A percentile compares a stretch with the other conserved stretches of the same genome.
These are phyloP conservation scores for Phalaenopsis aphrodite DNA, from an alignment of 106 monocot genomes.

Conservation along the genomic window DNA sequence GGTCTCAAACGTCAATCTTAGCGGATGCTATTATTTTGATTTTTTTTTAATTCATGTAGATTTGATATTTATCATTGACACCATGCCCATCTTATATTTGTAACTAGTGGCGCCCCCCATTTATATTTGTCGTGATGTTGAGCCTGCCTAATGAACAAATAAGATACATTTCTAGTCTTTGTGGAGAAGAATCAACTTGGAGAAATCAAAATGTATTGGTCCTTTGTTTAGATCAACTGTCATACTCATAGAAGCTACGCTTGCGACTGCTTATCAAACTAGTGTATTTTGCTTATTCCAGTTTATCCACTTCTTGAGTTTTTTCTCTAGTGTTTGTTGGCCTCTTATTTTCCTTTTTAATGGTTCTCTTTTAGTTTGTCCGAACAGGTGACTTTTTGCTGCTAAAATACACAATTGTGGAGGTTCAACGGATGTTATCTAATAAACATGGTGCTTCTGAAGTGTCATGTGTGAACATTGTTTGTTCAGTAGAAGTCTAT, in stretches of 20 bases:
- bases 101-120: too few species aligned
- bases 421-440: constrained; percentile 27
- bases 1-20: too few species aligned
- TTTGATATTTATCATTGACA: too few species aligned
- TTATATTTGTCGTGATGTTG: too few species aligned
- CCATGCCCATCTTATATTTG: too few species aligned
- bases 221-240: not conserved
- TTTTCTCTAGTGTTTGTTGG: not conserved
- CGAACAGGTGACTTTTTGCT: constrained; percentile 47
- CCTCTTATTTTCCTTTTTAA: constrained; percentile 11
- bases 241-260: not conserved
- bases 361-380: constrained; percentile 44
- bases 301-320: not conserved
- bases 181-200: too few species aligned
- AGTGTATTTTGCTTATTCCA: not conserved
- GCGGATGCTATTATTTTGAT: too few species aligned
- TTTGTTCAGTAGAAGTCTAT: constrained; percentile 40
- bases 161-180: too few species aligned
- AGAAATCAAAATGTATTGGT: too few species aligned
- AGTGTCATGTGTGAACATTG: constrained; percentile 30
- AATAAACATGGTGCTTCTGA: constrained; percentile 24
- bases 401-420: constrained; percentile 25
- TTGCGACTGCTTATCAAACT: not conserved
- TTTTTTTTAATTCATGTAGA: too few species aligned
- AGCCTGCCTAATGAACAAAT: too few species aligned